These are phyloP conservation scores for Nadsonia commutata DNA, from an alignment of 1,139 yeast genomes.

Conservation along the genomic window DNA sequence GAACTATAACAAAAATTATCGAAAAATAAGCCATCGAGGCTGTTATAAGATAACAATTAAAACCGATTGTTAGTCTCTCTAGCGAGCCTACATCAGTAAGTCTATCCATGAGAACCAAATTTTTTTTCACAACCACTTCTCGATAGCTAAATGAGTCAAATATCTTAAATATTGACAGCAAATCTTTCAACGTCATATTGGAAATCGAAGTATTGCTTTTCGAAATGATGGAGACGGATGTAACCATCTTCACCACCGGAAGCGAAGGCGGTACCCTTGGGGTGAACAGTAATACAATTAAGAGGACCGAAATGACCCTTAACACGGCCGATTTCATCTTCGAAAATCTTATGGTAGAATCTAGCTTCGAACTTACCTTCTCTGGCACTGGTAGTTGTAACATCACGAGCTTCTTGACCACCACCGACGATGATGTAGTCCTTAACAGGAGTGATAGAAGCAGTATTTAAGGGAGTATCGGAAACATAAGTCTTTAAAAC, in stretches of 20 bases:
- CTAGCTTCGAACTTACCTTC: constrained; percentile 97
- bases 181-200: constrained; percentile 74
- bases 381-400: constrained; percentile 83
- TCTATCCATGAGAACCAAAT: too few relatives aligned
- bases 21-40: neutral
- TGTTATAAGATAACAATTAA: too few relatives aligned
- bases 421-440: constrained; percentile 92
- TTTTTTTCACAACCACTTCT: too few relatives aligned
- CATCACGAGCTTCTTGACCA: constrained; percentile 98
- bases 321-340: constrained; percentile 92
- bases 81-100: too few relatives aligned
- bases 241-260: constrained; percentile 99
- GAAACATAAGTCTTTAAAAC: constrained; percentile 65
- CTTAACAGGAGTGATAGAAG: constrained; percentile 84
- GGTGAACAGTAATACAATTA: constrained; percentile 86
- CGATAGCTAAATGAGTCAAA: too few relatives aligned
- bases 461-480: constrained; percentile 92
- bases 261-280: constrained; percentile 84
- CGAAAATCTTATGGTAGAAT: constrained; percentile 86
- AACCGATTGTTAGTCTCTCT: too few relatives aligned
- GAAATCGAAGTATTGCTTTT: constrained; percentile 82
- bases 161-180: constrained; percentile 1
- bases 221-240: constrained; percentile 87
- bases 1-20: neutral
- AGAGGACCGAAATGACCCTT: constrained; percentile 99